Conservation (phyloP, 345 rosid genomes). For the Brassica rapa region DNA sequence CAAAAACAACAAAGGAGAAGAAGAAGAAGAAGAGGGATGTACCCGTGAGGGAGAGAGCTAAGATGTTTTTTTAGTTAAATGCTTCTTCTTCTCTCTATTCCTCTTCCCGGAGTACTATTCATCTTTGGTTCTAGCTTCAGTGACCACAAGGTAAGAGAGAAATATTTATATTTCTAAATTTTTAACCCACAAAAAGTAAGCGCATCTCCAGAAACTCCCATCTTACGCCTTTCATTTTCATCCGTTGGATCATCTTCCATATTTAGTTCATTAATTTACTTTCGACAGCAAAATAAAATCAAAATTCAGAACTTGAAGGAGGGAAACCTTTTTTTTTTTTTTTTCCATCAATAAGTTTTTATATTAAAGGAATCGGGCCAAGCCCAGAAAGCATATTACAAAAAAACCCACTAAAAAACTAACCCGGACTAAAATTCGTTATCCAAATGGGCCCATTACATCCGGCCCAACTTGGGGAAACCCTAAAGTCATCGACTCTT, state of each 20-base stretch:
- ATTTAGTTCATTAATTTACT: slow-evolving; percentile 11
- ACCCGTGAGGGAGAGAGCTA: slow-evolving; percentile 29
- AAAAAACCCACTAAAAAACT: too few relatives aligned
- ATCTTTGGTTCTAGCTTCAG: slow-evolving; percentile 26
- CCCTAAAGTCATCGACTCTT: too few relatives aligned
- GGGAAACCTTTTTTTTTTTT: too few relatives aligned
- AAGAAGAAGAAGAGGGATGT: neutral
- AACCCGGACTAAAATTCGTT: too few relatives aligned
- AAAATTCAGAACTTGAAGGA: too few relatives aligned
- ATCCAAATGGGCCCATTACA: too few relatives aligned
- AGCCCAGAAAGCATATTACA: too few relatives aligned
- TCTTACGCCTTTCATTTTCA: slow-evolving; percentile 25
- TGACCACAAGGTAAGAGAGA: slow-evolving; percentile 37
- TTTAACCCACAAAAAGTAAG: slow-evolving; percentile 27
- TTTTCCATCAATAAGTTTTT: too few relatives aligned
- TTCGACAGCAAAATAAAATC: too few relatives aligned
- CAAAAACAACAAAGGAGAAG: neutral
- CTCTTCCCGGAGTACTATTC: slow-evolving; percentile 16
- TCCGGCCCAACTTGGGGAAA: too few relatives aligned
- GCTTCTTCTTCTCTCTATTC: slow-evolving; percentile 17
- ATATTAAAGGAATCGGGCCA: too few relatives aligned
- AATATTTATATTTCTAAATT: slow-evolving; percentile 16
- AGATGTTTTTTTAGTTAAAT: neutral
- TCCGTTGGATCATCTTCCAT: slow-evolving; percentile 29
- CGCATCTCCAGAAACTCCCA: slow-evolving; percentile 30